Percentiles rank a stretch among this genome's conserved stretches.
These are phyloP conservation scores for Beauveria medogensis DNA, from an alignment of 2,329 filamentous ascomycete species.

Conservation along the genomic window DNA sequence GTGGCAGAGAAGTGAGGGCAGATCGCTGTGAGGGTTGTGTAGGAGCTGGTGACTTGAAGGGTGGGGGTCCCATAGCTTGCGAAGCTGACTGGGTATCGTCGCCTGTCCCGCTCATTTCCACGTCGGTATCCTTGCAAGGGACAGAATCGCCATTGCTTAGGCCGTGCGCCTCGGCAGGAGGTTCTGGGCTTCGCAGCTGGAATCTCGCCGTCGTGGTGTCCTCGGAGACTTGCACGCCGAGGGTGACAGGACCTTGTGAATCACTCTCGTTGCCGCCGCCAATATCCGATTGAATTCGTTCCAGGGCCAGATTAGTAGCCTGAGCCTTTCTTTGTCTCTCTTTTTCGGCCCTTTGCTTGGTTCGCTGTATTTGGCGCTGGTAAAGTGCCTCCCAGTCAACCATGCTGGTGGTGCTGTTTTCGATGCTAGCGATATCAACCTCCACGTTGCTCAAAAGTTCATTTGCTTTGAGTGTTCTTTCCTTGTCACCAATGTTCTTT, in stretches of 20 bases:
- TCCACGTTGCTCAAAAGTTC: slow-evolving; percentile 91
- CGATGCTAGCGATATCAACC: slow-evolving; percentile 77
- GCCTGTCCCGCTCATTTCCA: slow-evolving; percentile 53
- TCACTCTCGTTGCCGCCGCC: slow-evolving; percentile 43
- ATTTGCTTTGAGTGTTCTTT: slow-evolving; percentile 77
- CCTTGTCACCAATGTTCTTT: slow-evolving; percentile 71
- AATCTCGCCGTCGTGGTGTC: slow-evolving; percentile 44
- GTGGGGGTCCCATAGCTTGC: slow-evolving; percentile 43
- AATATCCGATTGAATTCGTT: slow-evolving; percentile 43
- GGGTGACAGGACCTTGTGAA: slow-evolving; percentile 46
- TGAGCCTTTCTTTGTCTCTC: slow-evolving; percentile 54
- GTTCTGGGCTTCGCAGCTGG: slow-evolving; percentile 47
- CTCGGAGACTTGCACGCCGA: slow-evolving; percentile 57
- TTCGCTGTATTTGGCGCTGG: slow-evolving; percentile 59
- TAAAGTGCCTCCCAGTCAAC: slow-evolving; percentile 76
- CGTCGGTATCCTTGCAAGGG: slow-evolving; percentile 42
- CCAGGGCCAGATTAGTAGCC: slow-evolving; percentile 40
- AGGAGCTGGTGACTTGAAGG: slow-evolving; percentile 32
- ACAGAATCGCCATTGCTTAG: slow-evolving; percentile 50
- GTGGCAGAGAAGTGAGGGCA: slow-evolving; percentile 47
- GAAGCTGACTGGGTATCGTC: slow-evolving; percentile 39
- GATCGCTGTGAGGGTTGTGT: slow-evolving; percentile 59
- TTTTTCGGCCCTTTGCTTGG: slow-evolving; percentile 50
- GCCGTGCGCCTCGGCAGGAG: slow-evolving; percentile 21
- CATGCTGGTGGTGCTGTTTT: slow-evolving; percentile 55